phyloP scores from a whole-genome alignment of 805 yeast species.

The Hanseniaspora osmophila region DNA sequence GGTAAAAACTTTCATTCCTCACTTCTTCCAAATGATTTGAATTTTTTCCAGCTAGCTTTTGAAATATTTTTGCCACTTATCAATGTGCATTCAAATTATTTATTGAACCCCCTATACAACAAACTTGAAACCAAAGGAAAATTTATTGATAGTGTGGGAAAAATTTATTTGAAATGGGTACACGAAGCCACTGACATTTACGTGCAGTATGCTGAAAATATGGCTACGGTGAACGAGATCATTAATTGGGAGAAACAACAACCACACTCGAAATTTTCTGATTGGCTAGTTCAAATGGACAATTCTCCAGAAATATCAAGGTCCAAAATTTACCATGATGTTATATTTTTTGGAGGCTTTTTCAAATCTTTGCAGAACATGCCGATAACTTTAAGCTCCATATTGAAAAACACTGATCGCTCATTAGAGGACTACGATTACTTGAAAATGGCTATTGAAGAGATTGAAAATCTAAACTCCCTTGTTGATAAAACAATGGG shows the following conservation, averaged over 20 bases:
- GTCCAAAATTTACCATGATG: constrained; percentile 35
- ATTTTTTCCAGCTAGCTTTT: constrained; percentile 46
- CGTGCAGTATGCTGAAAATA: constrained; percentile 41
- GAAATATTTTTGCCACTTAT: constrained; percentile 42
- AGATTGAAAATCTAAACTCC: constrained; percentile 38
- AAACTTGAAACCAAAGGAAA: constrained; percentile 52
- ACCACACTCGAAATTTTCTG: constrained; percentile 30
- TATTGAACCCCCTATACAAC: constrained; percentile 44
- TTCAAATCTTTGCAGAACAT: constrained; percentile 42
- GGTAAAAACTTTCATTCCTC: constrained; percentile 31
- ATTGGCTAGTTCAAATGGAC: constrained; percentile 43
- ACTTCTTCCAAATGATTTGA: constrained; percentile 34
- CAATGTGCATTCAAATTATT: constrained; percentile 35
- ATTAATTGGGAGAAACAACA: constrained; percentile 33
- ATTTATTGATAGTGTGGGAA: constrained; percentile 48
- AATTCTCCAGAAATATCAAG: constrained; percentile 30
- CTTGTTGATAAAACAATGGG: constrained; percentile 51
- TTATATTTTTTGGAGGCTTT: constrained; percentile 43
- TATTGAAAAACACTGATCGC: constrained; percentile 34
- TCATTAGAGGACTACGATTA: constrained; percentile 38
- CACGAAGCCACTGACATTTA: constrained; percentile 40
- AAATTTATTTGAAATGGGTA: constrained; percentile 53
- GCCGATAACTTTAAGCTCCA: constrained; percentile 48
- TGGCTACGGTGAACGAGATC: constrained; percentile 47
- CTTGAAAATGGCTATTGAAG: constrained; percentile 38